Base-by-base conservation (phyloP, 1,284 basidiomycete genomes). In the Heterobasidion parviporum region DNA sequence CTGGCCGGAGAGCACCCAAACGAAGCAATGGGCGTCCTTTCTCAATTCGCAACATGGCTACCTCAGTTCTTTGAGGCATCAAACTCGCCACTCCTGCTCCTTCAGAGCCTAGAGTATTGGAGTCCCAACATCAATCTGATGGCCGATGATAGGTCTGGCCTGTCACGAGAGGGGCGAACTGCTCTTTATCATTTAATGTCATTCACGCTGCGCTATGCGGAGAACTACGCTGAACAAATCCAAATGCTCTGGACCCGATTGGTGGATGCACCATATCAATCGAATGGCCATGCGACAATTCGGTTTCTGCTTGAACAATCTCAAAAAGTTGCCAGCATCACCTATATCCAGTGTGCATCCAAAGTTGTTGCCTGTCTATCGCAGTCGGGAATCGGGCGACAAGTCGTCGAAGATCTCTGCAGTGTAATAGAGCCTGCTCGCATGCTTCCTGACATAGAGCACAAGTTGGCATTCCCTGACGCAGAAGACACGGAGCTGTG, bases 221-320 rank as follows among this genome's bases (percentile, higher is more conserved):
- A 89, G 60, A 83, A 76, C 41, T 85, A 94, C 63, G 80, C 90
- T 1, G 89, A 93, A 62, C 92, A 94, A 65, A 78, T 97, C 38
- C 78, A 87, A n/a, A 80, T 84, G 1, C 79, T 96, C 16, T 94
- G 94, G 87, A 79, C 78, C 16, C 82, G 83, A 56, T 72, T 94
- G 4, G 87, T 91, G 2, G 82, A 89, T 54, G 73, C 81, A 3
- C 81, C 87, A 14, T 79, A 87, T 63, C 77, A 83, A 56, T 75
- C 79, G 14, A 94, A 94, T 62, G 89, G 89, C 0, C 87, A 87
- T 59, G 89, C 90, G 0, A 79, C 94, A 18, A 77, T 92, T 54
- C 83, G 87, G 49, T 97, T 94, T 70, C 73, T 97, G 3, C 78
- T 97, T 48, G 91, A 94, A 61, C 92, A 97, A 64, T 89, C 91